phyloP scores from a whole-genome alignment of 441 rosid species.

The Brassica hybrid region DNA sequence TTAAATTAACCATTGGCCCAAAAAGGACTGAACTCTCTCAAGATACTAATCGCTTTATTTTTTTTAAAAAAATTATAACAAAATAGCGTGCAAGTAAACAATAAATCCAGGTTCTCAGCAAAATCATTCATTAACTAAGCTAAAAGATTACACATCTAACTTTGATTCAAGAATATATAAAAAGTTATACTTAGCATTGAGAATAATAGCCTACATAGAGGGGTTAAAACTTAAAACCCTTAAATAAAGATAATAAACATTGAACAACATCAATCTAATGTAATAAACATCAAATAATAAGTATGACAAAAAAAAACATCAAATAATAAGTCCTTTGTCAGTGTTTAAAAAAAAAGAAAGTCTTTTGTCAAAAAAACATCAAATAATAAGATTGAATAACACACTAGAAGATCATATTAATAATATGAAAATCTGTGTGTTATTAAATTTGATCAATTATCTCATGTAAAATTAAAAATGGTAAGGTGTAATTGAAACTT shows the following conservation, averaged over 20 bases:
- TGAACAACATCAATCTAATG: not conserved
- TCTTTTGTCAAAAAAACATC: no score
- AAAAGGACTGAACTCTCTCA: not conserved
- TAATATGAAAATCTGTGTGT: not conserved
- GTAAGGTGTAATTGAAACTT: not conserved
- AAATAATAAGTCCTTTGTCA: no score
- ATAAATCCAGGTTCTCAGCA: not conserved
- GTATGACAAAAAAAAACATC: no score
- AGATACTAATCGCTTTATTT: not conserved
- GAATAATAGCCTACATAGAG: not conserved
- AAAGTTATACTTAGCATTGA: not conserved
- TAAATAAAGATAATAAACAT: not conserved
- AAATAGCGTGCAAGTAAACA: not conserved
- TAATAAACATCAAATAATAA: no score
- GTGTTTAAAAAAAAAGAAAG: no score
- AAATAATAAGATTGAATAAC: not conserved
- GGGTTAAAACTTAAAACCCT: not conserved
- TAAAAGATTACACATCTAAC: not conserved
- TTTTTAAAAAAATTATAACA: not conserved
- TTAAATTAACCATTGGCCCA: not conserved
- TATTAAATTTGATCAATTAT: not conserved
- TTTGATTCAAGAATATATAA: not conserved
- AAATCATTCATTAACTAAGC: not conserved
- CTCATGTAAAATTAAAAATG: not conserved
- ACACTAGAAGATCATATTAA: not conserved